These are phyloP conservation scores for Groenewaldozyma sp. DNA, from an alignment of 1,139 yeast species.

Conservation along the genomic window DNA sequence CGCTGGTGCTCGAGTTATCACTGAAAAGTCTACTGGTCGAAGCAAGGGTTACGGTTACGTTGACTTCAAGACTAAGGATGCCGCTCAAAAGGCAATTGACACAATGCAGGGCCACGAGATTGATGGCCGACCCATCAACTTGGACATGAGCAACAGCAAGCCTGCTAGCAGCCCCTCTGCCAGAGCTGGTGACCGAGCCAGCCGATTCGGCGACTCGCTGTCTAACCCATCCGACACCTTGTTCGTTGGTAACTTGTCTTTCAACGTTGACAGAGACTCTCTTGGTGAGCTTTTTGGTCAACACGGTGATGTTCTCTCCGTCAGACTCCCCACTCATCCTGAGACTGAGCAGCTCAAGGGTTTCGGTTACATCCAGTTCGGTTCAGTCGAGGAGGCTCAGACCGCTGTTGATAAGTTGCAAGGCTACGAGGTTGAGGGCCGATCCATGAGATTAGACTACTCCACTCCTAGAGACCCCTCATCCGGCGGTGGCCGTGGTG, in stretches of 20 bases:
- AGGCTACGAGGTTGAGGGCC: constrained; percentile 83
- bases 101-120: constrained; percentile 88
- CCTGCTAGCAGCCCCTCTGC: constrained; percentile 46
- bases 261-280: constrained; percentile 74
- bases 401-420: constrained; percentile 79
- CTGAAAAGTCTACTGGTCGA: constrained; percentile 86
- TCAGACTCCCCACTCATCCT: constrained; percentile 95
- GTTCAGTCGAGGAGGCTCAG: constrained; percentile 81
- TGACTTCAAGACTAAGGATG: constrained; percentile 68
- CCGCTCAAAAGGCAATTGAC: constrained; percentile 81
- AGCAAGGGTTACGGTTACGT: constrained; percentile 98
- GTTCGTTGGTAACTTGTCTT: constrained; percentile 91
- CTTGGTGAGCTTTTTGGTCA: constrained; percentile 64
- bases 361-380: constrained; percentile 92
- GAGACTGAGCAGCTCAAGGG: constrained; percentile 99
- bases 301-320: constrained; percentile 74
- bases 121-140: constrained; percentile 93
- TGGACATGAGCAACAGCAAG: constrained; percentile 82
- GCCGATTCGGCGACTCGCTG: constrained; percentile 79
- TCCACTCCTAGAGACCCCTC: constrained; percentile 74
- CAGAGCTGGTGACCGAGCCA: constrained; percentile 64
- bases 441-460: constrained; percentile 91
- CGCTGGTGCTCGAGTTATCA: constrained; percentile 79
- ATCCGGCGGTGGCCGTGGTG: constrained; percentile 36
- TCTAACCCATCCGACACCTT: constrained; percentile 91